phyloP scores from a whole-genome alignment of 1,284 basidiomycete genomes.

The Leccinum laetum region DNA sequence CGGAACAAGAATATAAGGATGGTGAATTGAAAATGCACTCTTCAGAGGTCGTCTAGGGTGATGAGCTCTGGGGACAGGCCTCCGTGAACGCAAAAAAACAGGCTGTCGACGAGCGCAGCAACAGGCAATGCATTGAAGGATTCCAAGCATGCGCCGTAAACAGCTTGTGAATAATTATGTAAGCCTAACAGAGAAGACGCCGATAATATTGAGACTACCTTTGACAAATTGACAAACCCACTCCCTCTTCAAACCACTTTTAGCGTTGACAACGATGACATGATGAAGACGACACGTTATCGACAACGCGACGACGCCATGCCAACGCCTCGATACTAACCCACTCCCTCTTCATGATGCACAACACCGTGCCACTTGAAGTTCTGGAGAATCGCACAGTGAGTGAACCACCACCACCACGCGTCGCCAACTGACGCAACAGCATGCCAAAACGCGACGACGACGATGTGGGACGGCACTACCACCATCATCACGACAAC shows the following conservation, averaged over 20 bases:
- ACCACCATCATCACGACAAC: too few species aligned
- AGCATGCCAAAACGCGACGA: too few species aligned
- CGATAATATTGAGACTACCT: conserved; percentile 2
- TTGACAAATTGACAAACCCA: not conserved
- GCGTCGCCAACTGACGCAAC: too few species aligned
- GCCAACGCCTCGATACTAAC: too few species aligned
- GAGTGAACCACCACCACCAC: too few species aligned
- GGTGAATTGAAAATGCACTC: conserved; percentile 45
- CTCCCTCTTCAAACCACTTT: conserved; percentile 11
- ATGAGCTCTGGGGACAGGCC: conserved; percentile 91
- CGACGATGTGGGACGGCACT: too few species aligned
- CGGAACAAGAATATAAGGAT: not conserved
- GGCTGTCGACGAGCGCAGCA: conserved; percentile 92
- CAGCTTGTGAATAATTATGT: conserved; percentile 87
- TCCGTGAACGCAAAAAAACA: conserved; percentile 98
- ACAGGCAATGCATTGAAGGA: conserved; percentile 94
- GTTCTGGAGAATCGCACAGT: too few species aligned
- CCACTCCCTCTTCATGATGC: too few species aligned
- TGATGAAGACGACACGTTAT: too few species aligned
- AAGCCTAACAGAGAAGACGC: conserved; percentile 54
- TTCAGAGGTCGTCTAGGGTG: conserved; percentile 78
- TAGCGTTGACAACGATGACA: too few species aligned
- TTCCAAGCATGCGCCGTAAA: conserved; percentile 91
- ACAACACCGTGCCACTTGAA: too few species aligned
- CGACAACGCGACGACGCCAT: too few species aligned